Percentiles rank a stretch among this genome's conserved stretches.
These are phyloP conservation scores for Colletotrichum sp. DNA, from an alignment of 2,329 filamentous ascomycete genomes.

Conservation along the genomic window DNA sequence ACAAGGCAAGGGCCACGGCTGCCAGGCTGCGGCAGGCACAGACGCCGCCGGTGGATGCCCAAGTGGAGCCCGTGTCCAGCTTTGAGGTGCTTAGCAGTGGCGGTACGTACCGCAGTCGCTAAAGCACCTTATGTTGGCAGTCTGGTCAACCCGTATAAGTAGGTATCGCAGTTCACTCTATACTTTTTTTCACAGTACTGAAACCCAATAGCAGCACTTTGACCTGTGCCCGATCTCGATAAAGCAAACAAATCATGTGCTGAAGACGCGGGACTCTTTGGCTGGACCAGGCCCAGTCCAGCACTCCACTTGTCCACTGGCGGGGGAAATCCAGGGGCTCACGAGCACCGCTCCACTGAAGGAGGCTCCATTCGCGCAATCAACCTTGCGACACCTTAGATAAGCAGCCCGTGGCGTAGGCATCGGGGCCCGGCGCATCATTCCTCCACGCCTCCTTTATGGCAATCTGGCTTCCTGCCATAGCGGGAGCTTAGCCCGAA, in stretches of 20 bases:
- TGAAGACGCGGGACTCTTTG: neutral
- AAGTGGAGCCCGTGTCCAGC: neutral
- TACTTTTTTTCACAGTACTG: no score
- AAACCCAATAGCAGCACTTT: no score
- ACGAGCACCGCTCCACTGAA: neutral
- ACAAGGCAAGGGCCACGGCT: conserved; percentile 8
- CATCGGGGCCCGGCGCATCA: conserved; percentile 14
- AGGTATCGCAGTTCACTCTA: no score
- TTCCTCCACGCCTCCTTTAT: conserved; percentile 22
- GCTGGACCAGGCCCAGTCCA: neutral
- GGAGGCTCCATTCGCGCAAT: neutral
- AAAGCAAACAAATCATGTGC: no score
- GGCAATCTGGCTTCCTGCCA: conserved; percentile 24
- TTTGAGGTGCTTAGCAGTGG: neutral
- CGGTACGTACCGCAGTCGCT: neutral
- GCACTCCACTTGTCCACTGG: neutral
- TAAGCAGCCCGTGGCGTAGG: neutral
- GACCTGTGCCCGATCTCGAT: no score
- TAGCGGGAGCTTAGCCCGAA: conserved; percentile 18
- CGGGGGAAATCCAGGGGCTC: conserved; percentile 1
- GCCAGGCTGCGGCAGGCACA: conserved; percentile 17
- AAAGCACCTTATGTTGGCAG: neutral
- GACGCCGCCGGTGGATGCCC: conserved; percentile 5
- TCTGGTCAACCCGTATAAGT: no score
- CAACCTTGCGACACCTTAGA: neutral